Evolutionary conservation across 768 basidiomycete species (phyloP), one percentile per base, ranked within the genome.

Genomic region (Arthromyces matolae): DNA sequence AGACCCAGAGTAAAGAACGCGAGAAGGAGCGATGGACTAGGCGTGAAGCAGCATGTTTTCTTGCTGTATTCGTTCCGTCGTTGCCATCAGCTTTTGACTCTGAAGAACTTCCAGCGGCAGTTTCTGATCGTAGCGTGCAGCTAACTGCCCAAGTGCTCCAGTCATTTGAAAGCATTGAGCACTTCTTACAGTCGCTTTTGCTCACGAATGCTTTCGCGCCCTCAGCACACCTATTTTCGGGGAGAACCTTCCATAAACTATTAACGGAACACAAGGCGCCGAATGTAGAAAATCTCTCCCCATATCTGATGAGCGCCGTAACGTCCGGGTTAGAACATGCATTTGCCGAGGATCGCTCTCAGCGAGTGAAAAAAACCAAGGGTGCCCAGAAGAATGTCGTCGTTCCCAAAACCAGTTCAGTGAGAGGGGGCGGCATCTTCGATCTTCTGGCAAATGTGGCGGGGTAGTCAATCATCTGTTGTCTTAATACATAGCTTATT

Each of bases 21-120:
- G 77, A 83, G 50, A 74, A 72, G 53, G 87, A 87, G 59, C 71
- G 77, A 20, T 92, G 89, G 89, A 84, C 81, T 0, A 71, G 64
- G 51, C 66, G 63, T 5, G 89, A 92, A 60, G 83, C 78, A 3
- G 69, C 59, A 3, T 79, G 77, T 23, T 72, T 88, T 58, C 71
- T 90, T 34, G 68, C 77, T 0, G 70, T 80, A 25, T 80, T 81
- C 61, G 44, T 50, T 25, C 64, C 65, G 61, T 40, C 62, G 38
- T 39, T 39, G 42, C 39, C 42, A 25, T n/a, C 45, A 16, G 43
- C 12, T 36, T 42, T 20, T 7, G 45, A 49, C 4, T 35, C 47
- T 22, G 51, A 45, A 18, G 57, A 60, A 19, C 5, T 14, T 3
- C 51, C 50, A 0, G 72, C 77, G 5, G 69, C 71, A 0, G 65